Percentiles rank a stretch among this genome's conserved stretches.
Evolutionary conservation across 1,139 yeast species (phyloP).

Genomic region (Eremothecium cymbalariae): DNA sequence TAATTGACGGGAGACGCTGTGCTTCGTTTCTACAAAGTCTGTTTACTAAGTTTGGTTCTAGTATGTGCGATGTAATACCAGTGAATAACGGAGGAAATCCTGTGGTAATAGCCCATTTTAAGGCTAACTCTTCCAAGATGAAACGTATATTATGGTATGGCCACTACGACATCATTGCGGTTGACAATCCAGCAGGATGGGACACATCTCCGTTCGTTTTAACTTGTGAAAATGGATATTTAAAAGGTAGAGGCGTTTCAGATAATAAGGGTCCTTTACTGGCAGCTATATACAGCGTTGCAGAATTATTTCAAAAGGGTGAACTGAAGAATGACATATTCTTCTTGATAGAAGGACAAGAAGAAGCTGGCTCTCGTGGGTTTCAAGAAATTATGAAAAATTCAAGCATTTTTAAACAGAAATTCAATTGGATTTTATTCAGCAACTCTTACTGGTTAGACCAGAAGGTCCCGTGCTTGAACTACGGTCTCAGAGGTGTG

Average conservation of each 20-base stretch:
- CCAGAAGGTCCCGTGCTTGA: slow-evolving; percentile 79
- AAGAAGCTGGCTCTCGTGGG: slow-evolving; percentile 87
- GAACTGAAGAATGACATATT: slow-evolving; percentile 64
- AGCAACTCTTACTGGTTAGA: slow-evolving; percentile 95
- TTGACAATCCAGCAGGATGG: slow-evolving; percentile 60
- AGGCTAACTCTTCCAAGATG: slow-evolving; percentile 33
- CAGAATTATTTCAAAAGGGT: slow-evolving; percentile 50
- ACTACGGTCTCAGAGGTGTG: slow-evolving; percentile 90
- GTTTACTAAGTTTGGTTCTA: slow-evolving; percentile 65
- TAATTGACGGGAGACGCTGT: slow-evolving; percentile 80
- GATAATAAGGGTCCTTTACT: slow-evolving; percentile 92
- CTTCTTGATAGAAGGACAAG: slow-evolving; percentile 89
- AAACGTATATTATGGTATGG: slow-evolving; percentile 76
- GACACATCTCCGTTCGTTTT: slow-evolving; percentile 67
- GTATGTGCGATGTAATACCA: slow-evolving; percentile 57
- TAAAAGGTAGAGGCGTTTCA: slow-evolving; percentile 87
- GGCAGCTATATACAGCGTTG: slow-evolving; percentile 86
- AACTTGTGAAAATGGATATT: slow-evolving; percentile 72
- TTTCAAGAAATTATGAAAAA: slow-evolving; percentile 57
- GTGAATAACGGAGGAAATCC: slow-evolving; percentile 71
- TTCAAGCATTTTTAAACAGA: slow-evolving; percentile 48
- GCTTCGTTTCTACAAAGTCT: slow-evolving; percentile 66
- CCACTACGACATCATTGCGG: slow-evolving; percentile 86
- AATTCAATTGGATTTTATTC: slow-evolving; percentile 79
- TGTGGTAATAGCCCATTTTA: slow-evolving; percentile 66